Evolutionary conservation across 1,139 yeast genomes (phyloP), one percentile per base, ranked within the genome.

Genomic region (Protomyces gravidus): DNA sequence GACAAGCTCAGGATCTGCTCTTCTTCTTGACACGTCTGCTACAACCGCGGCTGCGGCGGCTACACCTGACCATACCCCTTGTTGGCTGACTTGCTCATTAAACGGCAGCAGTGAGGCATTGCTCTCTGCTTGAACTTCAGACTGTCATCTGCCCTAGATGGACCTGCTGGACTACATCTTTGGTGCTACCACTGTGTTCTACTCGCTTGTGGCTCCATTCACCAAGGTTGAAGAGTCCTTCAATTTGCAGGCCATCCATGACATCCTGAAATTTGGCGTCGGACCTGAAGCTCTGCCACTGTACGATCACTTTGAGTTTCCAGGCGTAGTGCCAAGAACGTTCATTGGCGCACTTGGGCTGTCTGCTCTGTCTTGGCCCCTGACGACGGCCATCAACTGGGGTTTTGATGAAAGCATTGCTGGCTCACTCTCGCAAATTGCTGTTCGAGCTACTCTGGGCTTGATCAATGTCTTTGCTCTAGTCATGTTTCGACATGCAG

Each of bases 171-270:
- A 30, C 36, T 30, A 30, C 1, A 15, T 30, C 36, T 30, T 30
- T 30, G 36, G 36, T 7, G 36, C 36, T 5, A 30, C n/a, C 7
- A 15, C n/a, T 5, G 5, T 30, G 36, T 15, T 30, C 15, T 30
- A 30, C 13, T 30, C 36, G 4, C 5, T 30, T 4, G 36, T 80
- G 2, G 78, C 96, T 0, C 97, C 97, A 0, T 89, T 76, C 70
- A 85, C 97, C 3, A 90, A 92, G 71, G 97, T 92, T 0, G 97
- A 92, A 69, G 98, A 92, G 70, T 87, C 96, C 36, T 92, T 92
- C 76, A 88, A 85, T 67, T 76, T 88, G 50, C 97, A 92, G 68
- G 97, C 97, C 0, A 76, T 88, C 46, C 92, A 89, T 69, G 97
- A 92, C 68, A 77, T 90, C 52, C 66, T 88, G 59, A 78, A 79